These are phyloP conservation scores for Fomitopsis palustris DNA, from an alignment of 1,284 basidiomycete species.

Conservation along the genomic window DNA sequence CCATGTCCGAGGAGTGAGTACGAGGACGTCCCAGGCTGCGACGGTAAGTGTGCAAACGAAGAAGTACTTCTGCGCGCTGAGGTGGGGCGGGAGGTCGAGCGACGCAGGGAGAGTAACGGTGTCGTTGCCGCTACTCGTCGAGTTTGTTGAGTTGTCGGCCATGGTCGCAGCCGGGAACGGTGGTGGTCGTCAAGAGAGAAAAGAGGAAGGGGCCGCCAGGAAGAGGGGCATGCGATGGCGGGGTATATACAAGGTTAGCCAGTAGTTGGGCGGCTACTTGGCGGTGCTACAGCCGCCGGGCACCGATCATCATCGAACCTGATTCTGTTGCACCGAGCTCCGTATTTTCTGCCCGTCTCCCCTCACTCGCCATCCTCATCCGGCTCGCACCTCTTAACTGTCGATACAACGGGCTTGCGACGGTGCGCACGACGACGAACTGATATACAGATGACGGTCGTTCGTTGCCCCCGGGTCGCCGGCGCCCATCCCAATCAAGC, in stretches of 20 bases:
- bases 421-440: neutral
- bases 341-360: neutral
- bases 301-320: neutral
- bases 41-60: slow-evolving; percentile 83
- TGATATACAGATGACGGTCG: neutral
- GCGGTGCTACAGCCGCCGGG: slow-evolving; percentile 3
- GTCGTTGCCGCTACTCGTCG: slow-evolving; percentile 21
- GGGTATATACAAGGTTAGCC: slow-evolving; percentile 6
- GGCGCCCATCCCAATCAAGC: neutral
- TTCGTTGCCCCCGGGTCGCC: neutral
- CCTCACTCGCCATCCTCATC: neutral
- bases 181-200: neutral
- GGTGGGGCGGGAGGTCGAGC: slow-evolving; percentile 67
- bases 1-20: slow-evolving; percentile 74
- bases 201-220: neutral
- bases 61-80: slow-evolving; percentile 82
- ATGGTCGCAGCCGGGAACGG: slow-evolving; percentile 11
- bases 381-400: neutral
- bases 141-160: slow-evolving; percentile 11
- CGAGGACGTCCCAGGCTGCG: slow-evolving; percentile 82
- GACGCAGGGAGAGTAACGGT: slow-evolving; percentile 43
- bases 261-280: neutral
- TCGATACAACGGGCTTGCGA: too few species aligned
- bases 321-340: neutral
- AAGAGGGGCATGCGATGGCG: neutral